phyloP scores from a whole-genome alignment of 106 monocot genomes.

The Dioscorea alata region DNA sequence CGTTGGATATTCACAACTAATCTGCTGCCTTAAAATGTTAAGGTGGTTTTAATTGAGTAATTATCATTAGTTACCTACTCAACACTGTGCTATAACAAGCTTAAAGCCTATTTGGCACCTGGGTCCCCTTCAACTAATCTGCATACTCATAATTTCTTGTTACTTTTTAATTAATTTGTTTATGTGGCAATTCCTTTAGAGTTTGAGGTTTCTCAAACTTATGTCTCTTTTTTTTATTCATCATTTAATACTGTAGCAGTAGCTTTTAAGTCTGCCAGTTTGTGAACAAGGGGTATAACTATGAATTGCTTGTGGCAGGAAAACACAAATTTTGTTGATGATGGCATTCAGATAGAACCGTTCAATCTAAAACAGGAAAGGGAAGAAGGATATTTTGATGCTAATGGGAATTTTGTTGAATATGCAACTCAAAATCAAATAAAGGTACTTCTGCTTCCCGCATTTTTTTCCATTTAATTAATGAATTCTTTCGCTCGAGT shows the following conservation, averaged over 20 bases:
- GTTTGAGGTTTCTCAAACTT: neutral
- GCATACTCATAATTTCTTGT: too few relatives aligned
- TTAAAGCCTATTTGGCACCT: too few relatives aligned
- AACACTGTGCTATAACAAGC: too few relatives aligned
- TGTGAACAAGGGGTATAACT: neutral
- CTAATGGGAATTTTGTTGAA: conserved; percentile 87
- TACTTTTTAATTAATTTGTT: too few relatives aligned
- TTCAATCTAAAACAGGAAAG: conserved; percentile 92
- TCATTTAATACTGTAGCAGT: neutral
- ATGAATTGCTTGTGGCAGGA: conserved; percentile 50
- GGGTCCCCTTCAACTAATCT: too few relatives aligned
- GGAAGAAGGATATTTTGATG: conserved; percentile 98
- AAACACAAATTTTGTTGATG: conserved; percentile 59
- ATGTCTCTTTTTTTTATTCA: neutral
- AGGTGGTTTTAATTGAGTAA: too few relatives aligned
- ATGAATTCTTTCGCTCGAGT: neutral
- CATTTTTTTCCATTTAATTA: neutral
- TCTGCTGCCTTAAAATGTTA: too few relatives aligned
- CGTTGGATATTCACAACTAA: too few relatives aligned
- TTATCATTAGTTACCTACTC: too few relatives aligned
- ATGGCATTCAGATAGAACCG: conserved; percentile 83
- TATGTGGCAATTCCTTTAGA: too few relatives aligned
- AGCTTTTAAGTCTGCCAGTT: neutral
- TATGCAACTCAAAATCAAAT: conserved; percentile 60
- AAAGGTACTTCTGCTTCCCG: conserved; percentile 35